Base-by-base conservation (phyloP, 768 basidiomycete species). In the Boletus rex-veris region DNA sequence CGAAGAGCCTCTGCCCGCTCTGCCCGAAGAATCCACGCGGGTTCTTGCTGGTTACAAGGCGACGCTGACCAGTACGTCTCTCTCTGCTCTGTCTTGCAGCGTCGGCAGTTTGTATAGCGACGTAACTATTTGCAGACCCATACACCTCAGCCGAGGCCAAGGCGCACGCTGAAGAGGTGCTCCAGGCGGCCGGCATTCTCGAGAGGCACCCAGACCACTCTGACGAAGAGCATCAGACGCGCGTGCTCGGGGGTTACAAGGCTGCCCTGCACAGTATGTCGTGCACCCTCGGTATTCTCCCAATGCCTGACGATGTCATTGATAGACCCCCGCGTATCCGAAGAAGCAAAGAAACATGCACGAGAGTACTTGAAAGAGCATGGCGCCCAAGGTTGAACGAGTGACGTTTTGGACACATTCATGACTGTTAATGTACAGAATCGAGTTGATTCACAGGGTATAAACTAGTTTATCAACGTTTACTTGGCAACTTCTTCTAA, bases 181-280 rank as follows among this genome's bases (percentile, higher is more conserved):
- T 84, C 46, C 67, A 72, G 41, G 78, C 76, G 5, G 73, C 74
- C 4, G 80, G 75, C 0, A 72, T 77, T 43, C 53, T 59, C 2
- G 72, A 72, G 35, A 64, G 64, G 37, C 54, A 64, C 0, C 67
- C 69, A 0, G 70, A 61, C 0, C 65, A 67, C 16, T 57, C 50
- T 4, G 67, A 74, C 11, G 72, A 74, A 28, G 72, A 76, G 57
- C 79, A 82, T 48, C 55, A 69, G 45, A 73, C 61, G 2, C 79
- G 76, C 35, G 80, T 83, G 39, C 61, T 80, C 5, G 82, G 74
- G 0, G 82, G 82, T 10, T 82, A 82, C 64, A 83, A 84, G 56
- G 80, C 82, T 28, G 75, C 82, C 1, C 60, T 83, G 3, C 58
- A 67, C 46, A 83, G 81, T 82, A 55, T 43, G 77, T 58, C 18